Evolutionary conservation across 208 protist species (phyloP), one percentile per base, ranked within the genome.

Genomic region (Acanthamoeba castellanii): DNA sequence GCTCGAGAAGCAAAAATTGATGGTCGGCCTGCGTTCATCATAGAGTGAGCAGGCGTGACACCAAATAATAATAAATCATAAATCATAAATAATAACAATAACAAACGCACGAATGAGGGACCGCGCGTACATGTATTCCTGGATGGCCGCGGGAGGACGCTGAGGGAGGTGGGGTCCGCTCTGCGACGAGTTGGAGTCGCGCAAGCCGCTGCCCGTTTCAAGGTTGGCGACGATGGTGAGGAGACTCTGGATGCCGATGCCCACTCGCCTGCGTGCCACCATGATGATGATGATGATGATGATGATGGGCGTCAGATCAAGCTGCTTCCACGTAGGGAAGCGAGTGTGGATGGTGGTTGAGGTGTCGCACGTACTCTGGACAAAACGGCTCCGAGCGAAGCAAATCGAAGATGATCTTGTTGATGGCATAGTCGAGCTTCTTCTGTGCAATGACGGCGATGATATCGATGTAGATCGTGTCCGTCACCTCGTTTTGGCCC

Each of bases 361-460:
- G 45, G 20, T 92, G 13, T 72, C 20, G 30, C 16, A 47, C 70
- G 22, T 92, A 92, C 61, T 92, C 87, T 13, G 87, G 82, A 37
- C 82, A 89, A 37, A 89, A 89, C 7, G 87, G 61, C 5, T 92
- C 59, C 13, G 87, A 57, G 13, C 87, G 87, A 5, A 92, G 47
- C 25, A 92, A 57, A 42, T 57, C 59, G 30, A 76, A 76, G 32
- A 92, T 47, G 8, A 92, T 92, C 34, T 74, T 92, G 61, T 92
- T 45, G 25, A 92, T 92, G 37, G 61, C 55, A 74, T 92, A 92
- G 61, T 92, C 87, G 20, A 92, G 87, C 59, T 76, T 70, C 14
- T 76, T 92, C n/a, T 92, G 50, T 14, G 87, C 87, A 76, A 92
- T 92, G 30, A 92, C 32, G 66, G 42, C 90, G 13, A 92, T 92